Evolutionary conservation across 116 monocot species (phyloP).

Genomic region (Dioscorea cayenensis): DNA sequence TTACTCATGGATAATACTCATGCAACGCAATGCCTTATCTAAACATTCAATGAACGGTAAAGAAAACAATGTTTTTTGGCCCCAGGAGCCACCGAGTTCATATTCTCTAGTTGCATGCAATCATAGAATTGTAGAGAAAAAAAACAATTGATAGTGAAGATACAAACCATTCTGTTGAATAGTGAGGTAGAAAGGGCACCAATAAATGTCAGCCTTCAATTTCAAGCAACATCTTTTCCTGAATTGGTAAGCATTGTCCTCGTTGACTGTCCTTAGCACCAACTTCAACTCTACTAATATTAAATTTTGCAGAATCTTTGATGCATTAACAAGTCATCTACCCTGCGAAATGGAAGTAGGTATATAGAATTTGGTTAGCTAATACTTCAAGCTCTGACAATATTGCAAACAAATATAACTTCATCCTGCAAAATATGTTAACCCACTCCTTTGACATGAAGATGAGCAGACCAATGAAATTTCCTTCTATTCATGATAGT

Average conservation of each 20-base stretch:
- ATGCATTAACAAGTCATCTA: neutral
- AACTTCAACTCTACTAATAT: neutral
- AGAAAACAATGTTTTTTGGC: neutral
- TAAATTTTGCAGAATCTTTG: neutral
- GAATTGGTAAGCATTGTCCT: neutral
- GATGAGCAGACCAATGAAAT: no score
- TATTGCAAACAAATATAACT: no score
- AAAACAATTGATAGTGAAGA: neutral
- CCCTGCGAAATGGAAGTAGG: neutral
- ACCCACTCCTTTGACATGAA: no score
- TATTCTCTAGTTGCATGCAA: neutral
- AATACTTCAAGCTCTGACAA: no score
- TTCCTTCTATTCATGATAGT: no score
- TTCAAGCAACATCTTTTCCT: constrained; percentile 1
- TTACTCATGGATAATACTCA: no score
- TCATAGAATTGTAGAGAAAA: neutral
- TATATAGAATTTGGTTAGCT: neutral
- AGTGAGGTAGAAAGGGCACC: neutral
- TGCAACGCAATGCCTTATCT: neutral
- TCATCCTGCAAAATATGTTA: no score
- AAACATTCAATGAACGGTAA: neutral
- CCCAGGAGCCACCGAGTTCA: neutral
- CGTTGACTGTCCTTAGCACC: neutral
- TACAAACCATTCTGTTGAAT: neutral
- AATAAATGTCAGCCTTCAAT: neutral